Conservation (phyloP, 140 eudicot species). For the Artemisia princeps region DNA sequence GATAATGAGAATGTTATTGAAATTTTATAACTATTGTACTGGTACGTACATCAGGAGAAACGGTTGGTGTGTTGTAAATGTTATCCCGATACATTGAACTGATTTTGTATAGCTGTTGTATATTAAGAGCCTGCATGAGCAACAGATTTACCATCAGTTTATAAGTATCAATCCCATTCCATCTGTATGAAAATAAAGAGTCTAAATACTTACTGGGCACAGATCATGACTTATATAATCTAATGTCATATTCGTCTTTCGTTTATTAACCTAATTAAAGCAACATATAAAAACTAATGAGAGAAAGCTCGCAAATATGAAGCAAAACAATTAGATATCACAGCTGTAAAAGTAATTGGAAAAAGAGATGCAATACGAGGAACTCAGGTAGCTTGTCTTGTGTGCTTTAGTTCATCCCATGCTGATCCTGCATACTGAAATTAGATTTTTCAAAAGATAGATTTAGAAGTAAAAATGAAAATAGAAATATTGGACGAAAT, state of each 20-base stretch:
- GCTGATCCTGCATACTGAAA: background rate
- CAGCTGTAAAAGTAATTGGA: background rate
- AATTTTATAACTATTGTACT: background rate
- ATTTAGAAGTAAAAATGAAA: background rate
- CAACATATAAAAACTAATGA: background rate
- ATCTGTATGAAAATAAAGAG: background rate
- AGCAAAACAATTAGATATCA: background rate
- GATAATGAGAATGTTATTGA: no score
- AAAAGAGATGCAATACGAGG: background rate
- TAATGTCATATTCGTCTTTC: constrained; percentile 64
- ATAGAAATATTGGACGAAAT: background rate
- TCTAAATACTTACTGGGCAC: constrained; percentile 55
- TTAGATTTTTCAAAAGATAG: background rate
- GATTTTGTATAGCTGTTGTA: constrained; percentile 83
- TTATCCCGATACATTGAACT: constrained; percentile 91
- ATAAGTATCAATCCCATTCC: background rate
- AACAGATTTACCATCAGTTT: constrained; percentile 12
- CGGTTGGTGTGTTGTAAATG: constrained; percentile 77
- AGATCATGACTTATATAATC: constrained; percentile 85
- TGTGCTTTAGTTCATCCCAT: background rate
- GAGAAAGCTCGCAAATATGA: background rate
- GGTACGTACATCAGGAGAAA: constrained; percentile 55
- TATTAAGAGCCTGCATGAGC: constrained; percentile 58
- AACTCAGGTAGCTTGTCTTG: background rate
- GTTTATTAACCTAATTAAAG: constrained; percentile 55